A percentile compares a stretch with the other conserved stretches of the same genome.
These are phyloP conservation scores for Vanilla planifolia DNA, from an alignment of 106 monocot genomes.

Conservation along the genomic window DNA sequence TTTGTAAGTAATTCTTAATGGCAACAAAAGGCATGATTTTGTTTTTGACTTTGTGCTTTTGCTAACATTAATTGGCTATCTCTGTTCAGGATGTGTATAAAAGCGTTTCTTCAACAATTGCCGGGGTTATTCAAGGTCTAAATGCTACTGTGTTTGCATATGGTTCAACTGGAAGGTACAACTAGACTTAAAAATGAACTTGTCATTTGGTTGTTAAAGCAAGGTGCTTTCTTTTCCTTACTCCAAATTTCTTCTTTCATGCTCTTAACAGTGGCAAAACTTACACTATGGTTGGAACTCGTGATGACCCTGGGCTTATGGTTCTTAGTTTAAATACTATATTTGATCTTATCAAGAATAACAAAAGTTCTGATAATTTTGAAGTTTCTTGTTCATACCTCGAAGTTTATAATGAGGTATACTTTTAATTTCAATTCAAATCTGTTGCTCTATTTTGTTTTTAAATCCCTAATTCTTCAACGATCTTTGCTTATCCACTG, in stretches of 20 bases:
- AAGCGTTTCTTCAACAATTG: conserved; percentile 72
- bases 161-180: conserved; percentile 99
- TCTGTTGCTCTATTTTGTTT: background rate
- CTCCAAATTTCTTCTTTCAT: conserved; percentile 6
- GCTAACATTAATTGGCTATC: too few relatives aligned
- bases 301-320: conserved; percentile 95
- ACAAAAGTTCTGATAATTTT: conserved; percentile 67
- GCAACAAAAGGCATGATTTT: too few relatives aligned
- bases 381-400: conserved; percentile 97
- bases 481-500: background rate
- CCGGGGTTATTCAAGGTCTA: conserved; percentile 91
- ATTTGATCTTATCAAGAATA: conserved; percentile 88
- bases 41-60: too few relatives aligned
- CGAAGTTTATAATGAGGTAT: conserved; percentile 98
- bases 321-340: conserved; percentile 96
- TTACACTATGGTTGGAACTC: conserved; percentile 98
- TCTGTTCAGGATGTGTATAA: conserved; percentile 79
- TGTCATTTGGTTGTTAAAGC: background rate
- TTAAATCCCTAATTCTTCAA: background rate
- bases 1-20: too few relatives aligned
- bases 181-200: background rate
- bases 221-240: background rate
- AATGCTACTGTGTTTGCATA: conserved; percentile 99
- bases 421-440: conserved; percentile 8
- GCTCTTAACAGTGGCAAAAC: conserved; percentile 85